A percentile compares a stretch with the other conserved stretches of the same genome.
Conservation (phyloP, 331 rosid species). For the Acacia pycnantha region DNA sequence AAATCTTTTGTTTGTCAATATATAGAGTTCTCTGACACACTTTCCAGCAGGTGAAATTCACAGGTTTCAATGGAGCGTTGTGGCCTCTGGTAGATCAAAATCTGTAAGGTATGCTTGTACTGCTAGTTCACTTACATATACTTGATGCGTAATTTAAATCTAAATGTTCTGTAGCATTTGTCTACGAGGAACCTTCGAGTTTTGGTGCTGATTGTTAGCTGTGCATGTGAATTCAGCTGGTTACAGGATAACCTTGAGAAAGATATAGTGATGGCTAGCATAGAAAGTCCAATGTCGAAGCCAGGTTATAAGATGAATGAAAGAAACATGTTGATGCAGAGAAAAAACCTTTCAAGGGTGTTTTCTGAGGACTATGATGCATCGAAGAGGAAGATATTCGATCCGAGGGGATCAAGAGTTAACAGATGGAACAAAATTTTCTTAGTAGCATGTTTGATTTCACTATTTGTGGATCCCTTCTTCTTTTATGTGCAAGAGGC, state of each 20-base stretch:
- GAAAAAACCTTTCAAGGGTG: constrained; percentile 49
- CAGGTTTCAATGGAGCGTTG: constrained; percentile 24
- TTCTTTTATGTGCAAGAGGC: constrained; percentile 54
- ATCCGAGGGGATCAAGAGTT: constrained; percentile 49
- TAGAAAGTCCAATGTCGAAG: constrained; percentile 22
- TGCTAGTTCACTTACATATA: background rate
- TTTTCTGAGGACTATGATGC: constrained; percentile 67
- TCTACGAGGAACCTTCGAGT: background rate
- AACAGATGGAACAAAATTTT: constrained; percentile 56
- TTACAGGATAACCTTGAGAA: constrained; percentile 46
- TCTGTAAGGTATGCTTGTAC: constrained; percentile 40
- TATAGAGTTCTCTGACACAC: constrained; percentile 19
- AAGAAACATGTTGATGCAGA: constrained; percentile 13
- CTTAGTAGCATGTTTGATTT: constrained; percentile 54
- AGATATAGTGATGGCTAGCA: constrained; percentile 26
- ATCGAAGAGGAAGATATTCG: constrained; percentile 44
- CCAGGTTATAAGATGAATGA: constrained; percentile 20
- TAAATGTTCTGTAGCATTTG: background rate
- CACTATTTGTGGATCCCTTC: constrained; percentile 56
- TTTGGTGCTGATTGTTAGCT: constrained; percentile 22
- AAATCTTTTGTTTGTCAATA: background rate
- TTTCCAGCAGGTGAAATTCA: constrained; percentile 24
- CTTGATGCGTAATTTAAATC: background rate
- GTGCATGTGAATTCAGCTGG: constrained; percentile 30
- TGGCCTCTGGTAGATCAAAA: constrained; percentile 45